Evolutionary conservation across 108 stramenopile species (phyloP), one percentile per base, ranked within the genome.

Genomic region (Licmophora abbreviata): DNA sequence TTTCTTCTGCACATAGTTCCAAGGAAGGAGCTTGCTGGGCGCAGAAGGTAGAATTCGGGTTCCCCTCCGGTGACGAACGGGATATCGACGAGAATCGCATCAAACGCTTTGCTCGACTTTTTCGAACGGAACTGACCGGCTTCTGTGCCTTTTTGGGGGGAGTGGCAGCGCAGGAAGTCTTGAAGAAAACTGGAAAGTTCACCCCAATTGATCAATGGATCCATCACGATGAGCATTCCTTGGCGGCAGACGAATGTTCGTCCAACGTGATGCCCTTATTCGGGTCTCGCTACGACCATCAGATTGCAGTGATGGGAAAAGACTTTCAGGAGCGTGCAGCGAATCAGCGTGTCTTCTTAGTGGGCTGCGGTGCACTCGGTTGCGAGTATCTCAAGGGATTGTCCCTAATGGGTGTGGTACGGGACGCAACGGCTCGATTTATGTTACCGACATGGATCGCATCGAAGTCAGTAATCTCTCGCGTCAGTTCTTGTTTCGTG

Each of bases 371-470:
- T 1, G 91, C 91, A 2, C 55, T 92, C 4, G 91, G 91, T 29
- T 92, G 91, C 59, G 91, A 92, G 61, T 88, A 81, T 59, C 61
- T 92, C 35, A 92, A 92, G 48, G 87, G 87, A 51, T 81, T 90
- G 56, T 85, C 88, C 17, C 58, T 90, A 14, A 58, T 77, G 51
- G 85, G 85, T 25, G 61, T 88, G 83, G 69, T 10, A 79, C 80
- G 24, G 85, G 83, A 10, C 76, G 79, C 21, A 63, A 75, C 25
- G 83, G 79, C 24, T 58, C 66, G 56, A 64, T 89, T 42, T 62
- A 52, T 45, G 87, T 92, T 30, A 90, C 91, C 18, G 91, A 92
- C 54, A 85, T 78, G 59, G 91, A 92, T 56, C 71, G 84, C 38
- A 92, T 92, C 43, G 91, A 92, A 68, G 75, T 73, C 11, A 77